These are phyloP conservation scores for Apiospora saccharicola DNA, from an alignment of 2,329 filamentous ascomycete genomes.

Conservation along the genomic window DNA sequence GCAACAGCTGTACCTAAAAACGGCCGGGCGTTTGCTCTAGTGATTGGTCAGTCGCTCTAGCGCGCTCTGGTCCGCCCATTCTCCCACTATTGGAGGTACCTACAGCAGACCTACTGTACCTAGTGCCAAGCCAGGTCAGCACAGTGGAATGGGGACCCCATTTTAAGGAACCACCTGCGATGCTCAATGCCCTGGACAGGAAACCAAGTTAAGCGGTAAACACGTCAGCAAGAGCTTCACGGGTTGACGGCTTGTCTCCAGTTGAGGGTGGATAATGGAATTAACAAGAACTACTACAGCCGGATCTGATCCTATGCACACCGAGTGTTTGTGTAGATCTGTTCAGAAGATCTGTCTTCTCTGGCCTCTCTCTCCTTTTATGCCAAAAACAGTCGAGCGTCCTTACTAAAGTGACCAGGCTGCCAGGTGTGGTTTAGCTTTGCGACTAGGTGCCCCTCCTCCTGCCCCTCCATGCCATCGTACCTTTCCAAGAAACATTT, in stretches of 20 bases:
- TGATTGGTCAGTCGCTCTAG: not conserved
- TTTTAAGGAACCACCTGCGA: not conserved
- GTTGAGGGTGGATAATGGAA: not conserved
- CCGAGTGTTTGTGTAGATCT: conserved; percentile 19
- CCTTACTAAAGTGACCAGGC: not conserved
- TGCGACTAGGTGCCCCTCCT: not conserved
- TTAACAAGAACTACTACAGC: not conserved
- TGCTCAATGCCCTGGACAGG: not conserved
- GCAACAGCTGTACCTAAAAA: not conserved
- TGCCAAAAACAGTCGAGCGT: not conserved
- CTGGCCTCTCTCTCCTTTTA: not conserved
- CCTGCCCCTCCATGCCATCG: not conserved
- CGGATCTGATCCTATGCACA: not conserved
- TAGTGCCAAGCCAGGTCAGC: conserved; percentile 8
- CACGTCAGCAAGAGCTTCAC: conserved; percentile 11
- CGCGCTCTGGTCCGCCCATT: not conserved
- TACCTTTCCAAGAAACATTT: not conserved
- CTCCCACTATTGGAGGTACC: not conserved
- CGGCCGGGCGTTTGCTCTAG: conserved; percentile 6
- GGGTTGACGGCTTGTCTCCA: not conserved
- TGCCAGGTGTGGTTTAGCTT: not conserved
- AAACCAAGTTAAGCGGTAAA: not conserved
- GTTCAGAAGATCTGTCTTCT: conserved; percentile 7
- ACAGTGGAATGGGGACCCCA: not conserved
- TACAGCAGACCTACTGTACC: too few relatives aligned